Conservation (phyloP, 179 eudicot species). For the Spergularia azorica region DNA sequence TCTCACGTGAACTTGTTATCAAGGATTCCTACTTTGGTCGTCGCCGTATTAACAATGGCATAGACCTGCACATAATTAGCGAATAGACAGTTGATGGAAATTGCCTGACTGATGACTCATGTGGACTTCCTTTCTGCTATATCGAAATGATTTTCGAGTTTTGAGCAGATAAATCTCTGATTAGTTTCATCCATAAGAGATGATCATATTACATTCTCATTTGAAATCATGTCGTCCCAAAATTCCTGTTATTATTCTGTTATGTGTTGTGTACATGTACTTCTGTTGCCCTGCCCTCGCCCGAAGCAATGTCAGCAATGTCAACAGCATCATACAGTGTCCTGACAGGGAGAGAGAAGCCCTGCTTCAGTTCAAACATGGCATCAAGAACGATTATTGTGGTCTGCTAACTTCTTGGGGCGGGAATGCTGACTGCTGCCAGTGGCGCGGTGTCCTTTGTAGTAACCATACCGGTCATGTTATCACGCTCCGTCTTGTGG, state of each 20-base stretch:
- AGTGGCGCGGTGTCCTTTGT: slow-evolving; percentile 25
- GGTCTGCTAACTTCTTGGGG: slow-evolving; percentile 23
- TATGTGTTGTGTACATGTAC: not conserved
- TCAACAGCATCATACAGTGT: not conserved
- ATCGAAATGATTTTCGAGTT: too few species aligned
- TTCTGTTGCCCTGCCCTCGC: not conserved
- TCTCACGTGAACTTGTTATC: too few species aligned
- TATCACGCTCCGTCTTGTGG: slow-evolving; percentile 9
- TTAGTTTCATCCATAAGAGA: too few species aligned
- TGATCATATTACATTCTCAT: not conserved
- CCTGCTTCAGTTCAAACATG: slow-evolving; percentile 19
- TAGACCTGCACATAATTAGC: too few species aligned
- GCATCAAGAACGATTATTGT: not conserved
- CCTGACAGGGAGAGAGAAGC: slow-evolving; percentile 10
- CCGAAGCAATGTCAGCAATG: not conserved
- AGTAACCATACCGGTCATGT: slow-evolving; percentile 22
- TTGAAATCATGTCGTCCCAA: not conserved
- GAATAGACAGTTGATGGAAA: too few species aligned
- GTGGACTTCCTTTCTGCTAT: too few species aligned
- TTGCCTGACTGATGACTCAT: too few species aligned
- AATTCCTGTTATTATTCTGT: not conserved
- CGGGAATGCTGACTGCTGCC: slow-evolving; percentile 20
- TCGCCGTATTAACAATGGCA: too few species aligned
- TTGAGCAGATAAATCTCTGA: too few species aligned
- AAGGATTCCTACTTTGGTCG: too few species aligned